Evolutionary conservation across 805 yeast genomes (phyloP).

Genomic region (Nakazawaea anatomiae): DNA sequence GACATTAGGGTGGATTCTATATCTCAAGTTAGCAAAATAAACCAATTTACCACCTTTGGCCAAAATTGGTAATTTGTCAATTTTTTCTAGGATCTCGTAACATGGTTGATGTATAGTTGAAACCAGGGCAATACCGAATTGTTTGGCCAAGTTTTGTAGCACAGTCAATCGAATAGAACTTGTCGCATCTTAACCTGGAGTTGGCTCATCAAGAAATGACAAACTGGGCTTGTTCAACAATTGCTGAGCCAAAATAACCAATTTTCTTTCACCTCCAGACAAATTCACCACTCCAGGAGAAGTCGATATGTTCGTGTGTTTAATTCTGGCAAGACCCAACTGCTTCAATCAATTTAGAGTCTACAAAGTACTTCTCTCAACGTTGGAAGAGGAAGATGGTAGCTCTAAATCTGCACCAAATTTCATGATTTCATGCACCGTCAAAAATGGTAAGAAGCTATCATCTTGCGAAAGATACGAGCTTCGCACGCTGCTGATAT

Average conservation of each 20-base stretch:
- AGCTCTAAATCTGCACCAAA: constrained; percentile 62
- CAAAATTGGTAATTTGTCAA: constrained; percentile 57
- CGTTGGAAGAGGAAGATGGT: constrained; percentile 29
- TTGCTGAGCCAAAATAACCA: constrained; percentile 67
- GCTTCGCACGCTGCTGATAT: constrained; percentile 19
- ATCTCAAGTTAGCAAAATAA: constrained; percentile 11
- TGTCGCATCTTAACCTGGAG: constrained; percentile 42
- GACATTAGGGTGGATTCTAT: constrained; percentile 4
- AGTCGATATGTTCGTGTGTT: constrained; percentile 44
- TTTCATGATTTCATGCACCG: constrained; percentile 56
- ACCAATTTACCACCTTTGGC: constrained; percentile 48
- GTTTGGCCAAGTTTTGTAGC: constrained; percentile 42
- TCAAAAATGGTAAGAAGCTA: constrained; percentile 53
- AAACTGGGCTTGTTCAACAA: constrained; percentile 61
- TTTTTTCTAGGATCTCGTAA: constrained; percentile 53
- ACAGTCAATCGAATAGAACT: constrained; percentile 58
- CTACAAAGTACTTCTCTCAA: constrained; percentile 39
- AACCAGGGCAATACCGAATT: constrained; percentile 57
- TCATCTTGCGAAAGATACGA: constrained; percentile 69
- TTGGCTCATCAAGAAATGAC: constrained; percentile 56
- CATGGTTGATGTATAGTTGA: constrained; percentile 75
- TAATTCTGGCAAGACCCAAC: constrained; percentile 51
- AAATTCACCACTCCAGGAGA: constrained; percentile 40
- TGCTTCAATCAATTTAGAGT: constrained; percentile 41
- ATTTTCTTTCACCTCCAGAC: constrained; percentile 73